Percentiles rank a stretch among this genome's conserved stretches.
Evolutionary conservation across 257 asterid species (phyloP).

Genomic region (Henckelia pumila): DNA sequence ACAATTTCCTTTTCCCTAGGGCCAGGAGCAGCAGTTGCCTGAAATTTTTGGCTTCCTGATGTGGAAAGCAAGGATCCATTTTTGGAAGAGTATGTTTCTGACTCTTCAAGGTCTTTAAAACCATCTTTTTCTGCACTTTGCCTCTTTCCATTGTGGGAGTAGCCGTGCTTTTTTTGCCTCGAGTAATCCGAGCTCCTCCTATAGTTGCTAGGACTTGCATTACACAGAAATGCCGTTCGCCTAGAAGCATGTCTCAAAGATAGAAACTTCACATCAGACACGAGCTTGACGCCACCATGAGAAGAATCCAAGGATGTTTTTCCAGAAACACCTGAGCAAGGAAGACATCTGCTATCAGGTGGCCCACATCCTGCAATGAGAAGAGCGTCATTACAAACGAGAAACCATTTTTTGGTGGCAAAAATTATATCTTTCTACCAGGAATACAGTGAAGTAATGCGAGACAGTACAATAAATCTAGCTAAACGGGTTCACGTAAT

Average conservation of each 20-base stretch:
- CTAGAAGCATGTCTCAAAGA: constrained; percentile 40
- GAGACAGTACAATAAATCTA: too few species aligned
- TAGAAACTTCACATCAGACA: constrained; percentile 37
- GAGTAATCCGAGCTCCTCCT: constrained; percentile 70
- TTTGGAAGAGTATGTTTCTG: constrained; percentile 57
- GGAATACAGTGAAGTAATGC: too few species aligned
- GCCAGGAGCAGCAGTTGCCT: constrained; percentile 73
- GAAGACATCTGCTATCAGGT: constrained; percentile 53
- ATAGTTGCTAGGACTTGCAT: constrained; percentile 59
- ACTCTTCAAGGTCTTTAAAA: constrained; percentile 56
- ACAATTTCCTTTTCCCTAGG: constrained; percentile 89
- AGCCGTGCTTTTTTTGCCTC: constrained; percentile 65
- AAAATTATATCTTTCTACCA: too few species aligned
- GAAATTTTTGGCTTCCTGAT: constrained; percentile 51
- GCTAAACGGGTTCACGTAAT: too few species aligned
- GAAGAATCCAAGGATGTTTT: constrained; percentile 46
- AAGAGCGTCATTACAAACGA: too few species aligned
- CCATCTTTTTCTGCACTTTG: constrained; percentile 58
- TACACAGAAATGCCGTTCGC: constrained; percentile 42
- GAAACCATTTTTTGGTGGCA: too few species aligned
- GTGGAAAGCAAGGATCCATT: constrained; percentile 65
- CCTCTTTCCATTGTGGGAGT: constrained; percentile 62
- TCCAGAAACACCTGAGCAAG: constrained; percentile 57
- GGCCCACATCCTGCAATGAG: constrained; percentile 56
- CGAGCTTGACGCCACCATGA: constrained; percentile 35